Conservation (phyloP, 352 stramenopile species). For the Globisporangium sylvaticum region DNA sequence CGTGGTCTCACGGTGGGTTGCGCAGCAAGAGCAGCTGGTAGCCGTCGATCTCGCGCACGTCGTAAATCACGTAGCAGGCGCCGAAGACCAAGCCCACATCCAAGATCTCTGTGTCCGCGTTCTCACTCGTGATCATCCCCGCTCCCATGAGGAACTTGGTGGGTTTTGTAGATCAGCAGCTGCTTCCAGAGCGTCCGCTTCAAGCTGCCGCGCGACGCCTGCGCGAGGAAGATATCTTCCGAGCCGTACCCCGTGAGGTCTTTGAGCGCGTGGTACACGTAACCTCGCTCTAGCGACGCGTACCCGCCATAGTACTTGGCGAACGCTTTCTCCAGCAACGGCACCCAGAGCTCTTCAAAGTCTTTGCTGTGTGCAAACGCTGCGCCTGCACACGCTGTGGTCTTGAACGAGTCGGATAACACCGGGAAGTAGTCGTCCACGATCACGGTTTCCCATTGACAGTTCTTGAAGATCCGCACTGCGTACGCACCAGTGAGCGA, state of each 20-base stretch:
- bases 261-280: slow-evolving; percentile 89
- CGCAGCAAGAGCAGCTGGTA: slow-evolving; percentile 87
- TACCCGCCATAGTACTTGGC: slow-evolving; percentile 92
- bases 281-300: slow-evolving; percentile 75
- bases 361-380: slow-evolving; percentile 86
- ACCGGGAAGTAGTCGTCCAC: slow-evolving; percentile 91
- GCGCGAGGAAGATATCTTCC: slow-evolving; percentile 86
- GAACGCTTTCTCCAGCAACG: slow-evolving; percentile 91
- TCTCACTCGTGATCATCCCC: slow-evolving; percentile 79
- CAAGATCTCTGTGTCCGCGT: slow-evolving; percentile 84
- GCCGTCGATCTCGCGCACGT: slow-evolving; percentile 83
- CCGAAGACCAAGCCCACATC: slow-evolving; percentile 90
- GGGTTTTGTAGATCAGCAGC: slow-evolving; percentile 66
- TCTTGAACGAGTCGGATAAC: slow-evolving; percentile 42
- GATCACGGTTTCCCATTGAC: slow-evolving; percentile 91
- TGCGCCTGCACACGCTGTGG: slow-evolving; percentile 60
- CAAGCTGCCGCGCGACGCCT: slow-evolving; percentile 75
- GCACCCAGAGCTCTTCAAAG: slow-evolving; percentile 91
- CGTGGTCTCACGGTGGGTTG: slow-evolving; percentile 90
- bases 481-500: slow-evolving; percentile 90
- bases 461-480: slow-evolving; percentile 89
- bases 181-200: slow-evolving; percentile 91
- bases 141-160: slow-evolving; percentile 92
- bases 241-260: slow-evolving; percentile 85
- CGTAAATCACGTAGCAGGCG: slow-evolving; percentile 90